These are phyloP conservation scores for Vigna mungo DNA, from an alignment of 306 rosid genomes.

Conservation along the genomic window DNA sequence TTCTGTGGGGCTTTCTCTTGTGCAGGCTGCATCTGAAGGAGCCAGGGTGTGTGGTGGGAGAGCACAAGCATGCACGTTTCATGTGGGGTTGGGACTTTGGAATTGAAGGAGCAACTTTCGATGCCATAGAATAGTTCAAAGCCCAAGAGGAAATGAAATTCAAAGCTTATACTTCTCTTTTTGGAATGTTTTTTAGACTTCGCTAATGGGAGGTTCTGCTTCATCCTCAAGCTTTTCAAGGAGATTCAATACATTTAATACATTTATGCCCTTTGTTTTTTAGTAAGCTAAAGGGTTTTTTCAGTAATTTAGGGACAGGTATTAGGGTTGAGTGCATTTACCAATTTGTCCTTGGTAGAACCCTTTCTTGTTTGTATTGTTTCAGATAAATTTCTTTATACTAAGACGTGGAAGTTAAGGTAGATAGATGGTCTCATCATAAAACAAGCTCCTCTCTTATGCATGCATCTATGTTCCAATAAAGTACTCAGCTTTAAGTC, in stretches of 20 bases:
- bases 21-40: constrained; percentile 76
- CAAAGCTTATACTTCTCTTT: neutral
- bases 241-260: constrained; percentile 13
- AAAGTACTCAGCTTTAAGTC: constrained; percentile 12
- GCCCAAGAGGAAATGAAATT: neutral
- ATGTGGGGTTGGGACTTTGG: constrained; percentile 21
- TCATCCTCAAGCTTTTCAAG: constrained; percentile 19
- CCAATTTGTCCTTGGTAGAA: constrained; percentile 3
- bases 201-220: constrained; percentile 10
- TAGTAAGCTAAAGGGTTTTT: constrained; percentile 12
- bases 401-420: neutral
- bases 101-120: constrained; percentile 39
- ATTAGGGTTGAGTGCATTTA: no score
- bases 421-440: constrained; percentile 18
- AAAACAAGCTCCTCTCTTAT: neutral
- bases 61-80: constrained; percentile 60
- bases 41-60: constrained; percentile 74
- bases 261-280: constrained; percentile 25
- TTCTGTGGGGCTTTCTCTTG: constrained; percentile 36
- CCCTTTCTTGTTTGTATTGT: neutral
- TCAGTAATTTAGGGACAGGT: constrained; percentile 7
- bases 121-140: constrained; percentile 48
- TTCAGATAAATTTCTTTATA: neutral
- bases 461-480: neutral
- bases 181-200: constrained; percentile 13